Evolutionary conservation across 1,284 basidiomycete species (phyloP).

Genomic region (Trametes versicolor): DNA sequence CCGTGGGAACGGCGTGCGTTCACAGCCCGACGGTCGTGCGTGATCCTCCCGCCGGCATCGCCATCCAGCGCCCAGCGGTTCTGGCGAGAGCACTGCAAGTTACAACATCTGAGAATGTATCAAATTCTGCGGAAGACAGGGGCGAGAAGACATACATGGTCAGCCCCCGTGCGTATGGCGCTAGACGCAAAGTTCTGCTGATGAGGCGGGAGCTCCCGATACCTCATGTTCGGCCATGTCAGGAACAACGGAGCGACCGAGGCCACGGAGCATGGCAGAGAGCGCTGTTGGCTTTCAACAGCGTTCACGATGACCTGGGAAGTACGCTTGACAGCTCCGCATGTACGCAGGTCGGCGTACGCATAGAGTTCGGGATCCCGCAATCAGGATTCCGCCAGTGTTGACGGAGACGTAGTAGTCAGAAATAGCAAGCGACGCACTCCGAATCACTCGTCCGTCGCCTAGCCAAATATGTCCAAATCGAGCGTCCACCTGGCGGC

Average conservation of each 20-base stretch:
- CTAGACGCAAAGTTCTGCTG: slow-evolving; percentile 4
- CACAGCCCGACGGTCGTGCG: background rate
- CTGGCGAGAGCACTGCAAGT: background rate
- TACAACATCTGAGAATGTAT: background rate
- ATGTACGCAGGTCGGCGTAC: background rate
- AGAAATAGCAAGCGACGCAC: background rate
- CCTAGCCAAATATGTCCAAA: slow-evolving; percentile 2
- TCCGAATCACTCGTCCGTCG: background rate
- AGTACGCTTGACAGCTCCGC: background rate
- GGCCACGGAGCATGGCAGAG: background rate
- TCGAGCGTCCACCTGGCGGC: background rate
- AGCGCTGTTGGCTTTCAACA: background rate
- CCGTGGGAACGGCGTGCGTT: background rate
- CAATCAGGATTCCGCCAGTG: background rate
- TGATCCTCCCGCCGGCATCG: background rate
- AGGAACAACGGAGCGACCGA: slow-evolving; percentile 1
- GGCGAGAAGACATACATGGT: background rate
- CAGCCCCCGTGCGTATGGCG: slow-evolving; percentile 1
- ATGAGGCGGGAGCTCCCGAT: background rate
- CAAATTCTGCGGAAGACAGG: background rate
- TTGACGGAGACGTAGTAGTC: slow-evolving; percentile 1
- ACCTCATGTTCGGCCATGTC: background rate
- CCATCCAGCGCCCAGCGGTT: background rate
- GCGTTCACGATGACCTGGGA: background rate
- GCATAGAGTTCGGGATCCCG: no score